Percentiles rank a stretch among this genome's conserved stretches.
phyloP scores from a whole-genome alignment of 441 rosid genomes.

The Isatis lusitanica region DNA sequence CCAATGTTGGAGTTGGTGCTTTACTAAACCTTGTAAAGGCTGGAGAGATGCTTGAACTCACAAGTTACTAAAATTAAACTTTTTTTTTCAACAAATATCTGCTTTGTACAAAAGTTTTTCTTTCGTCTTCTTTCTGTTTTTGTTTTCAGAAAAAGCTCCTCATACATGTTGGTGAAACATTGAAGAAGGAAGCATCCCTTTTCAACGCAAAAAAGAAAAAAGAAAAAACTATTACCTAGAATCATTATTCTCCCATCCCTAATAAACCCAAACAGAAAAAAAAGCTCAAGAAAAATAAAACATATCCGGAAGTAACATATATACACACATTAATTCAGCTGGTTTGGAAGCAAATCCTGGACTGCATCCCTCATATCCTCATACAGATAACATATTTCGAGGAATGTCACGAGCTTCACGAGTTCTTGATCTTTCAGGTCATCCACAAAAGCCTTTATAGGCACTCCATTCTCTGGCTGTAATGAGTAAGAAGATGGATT shows the following conservation, averaged over 20 bases:
- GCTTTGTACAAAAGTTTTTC: conserved; percentile 1
- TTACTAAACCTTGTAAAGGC: not conserved
- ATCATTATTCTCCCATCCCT: not conserved
- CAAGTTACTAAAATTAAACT: conserved; percentile 10
- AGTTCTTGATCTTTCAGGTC: conserved; percentile 59
- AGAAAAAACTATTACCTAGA: not conserved
- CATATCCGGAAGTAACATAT: not conserved
- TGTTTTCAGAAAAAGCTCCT: not conserved
- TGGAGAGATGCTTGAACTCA: not conserved
- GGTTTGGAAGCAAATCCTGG: conserved; percentile 22
- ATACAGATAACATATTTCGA: conserved; percentile 45
- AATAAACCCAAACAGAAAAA: not conserved
- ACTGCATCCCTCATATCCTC: conserved; percentile 73
- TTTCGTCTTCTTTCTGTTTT: not conserved
- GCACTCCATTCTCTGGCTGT: conserved; percentile 79
- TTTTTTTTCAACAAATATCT: conserved; percentile 7
- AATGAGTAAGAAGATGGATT: conserved; percentile 63
- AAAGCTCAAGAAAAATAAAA: not conserved
- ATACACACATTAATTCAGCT: not conserved
- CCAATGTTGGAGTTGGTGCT: not conserved
- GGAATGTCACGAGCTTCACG: conserved; percentile 46
- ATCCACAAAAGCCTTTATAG: conserved; percentile 58
- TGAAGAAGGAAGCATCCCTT: conserved; percentile 10
- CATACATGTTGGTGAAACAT: conserved; percentile 1
- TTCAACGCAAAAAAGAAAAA: conserved; percentile 19